Evolutionary conservation across 495 filamentous ascomycete genomes (phyloP).

Genomic region (Parmelia sp.): DNA sequence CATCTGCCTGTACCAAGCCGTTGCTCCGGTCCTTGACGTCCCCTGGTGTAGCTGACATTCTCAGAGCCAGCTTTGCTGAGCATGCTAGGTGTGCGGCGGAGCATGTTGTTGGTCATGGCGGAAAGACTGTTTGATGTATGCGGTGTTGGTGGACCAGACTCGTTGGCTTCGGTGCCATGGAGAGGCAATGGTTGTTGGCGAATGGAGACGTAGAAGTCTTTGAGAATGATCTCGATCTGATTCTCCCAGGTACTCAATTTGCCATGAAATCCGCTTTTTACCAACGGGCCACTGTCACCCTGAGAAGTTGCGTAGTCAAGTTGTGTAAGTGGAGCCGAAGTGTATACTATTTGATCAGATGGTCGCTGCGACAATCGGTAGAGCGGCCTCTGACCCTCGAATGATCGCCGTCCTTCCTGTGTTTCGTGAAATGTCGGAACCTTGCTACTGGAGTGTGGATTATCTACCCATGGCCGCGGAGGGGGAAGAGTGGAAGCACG

Average conservation of each 20-base stretch:
- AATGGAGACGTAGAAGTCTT: slow-evolving; percentile 87
- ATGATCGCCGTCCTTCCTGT: slow-evolving; percentile 20
- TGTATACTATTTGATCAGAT: slow-evolving; percentile 22
- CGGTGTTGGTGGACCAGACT: slow-evolving; percentile 28
- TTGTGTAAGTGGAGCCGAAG: slow-evolving; percentile 13
- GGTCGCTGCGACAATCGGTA: slow-evolving; percentile 24
- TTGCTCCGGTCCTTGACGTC: slow-evolving; percentile 57
- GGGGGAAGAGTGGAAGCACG: slow-evolving; percentile 42
- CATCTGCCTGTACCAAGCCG: slow-evolving; percentile 64
- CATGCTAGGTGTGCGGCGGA: slow-evolving; percentile 82
- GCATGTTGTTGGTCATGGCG: slow-evolving; percentile 43
- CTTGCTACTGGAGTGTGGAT: slow-evolving; percentile 3
- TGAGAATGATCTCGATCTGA: slow-evolving; percentile 82
- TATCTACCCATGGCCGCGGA: slow-evolving; percentile 25
- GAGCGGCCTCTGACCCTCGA: slow-evolving; percentile 24
- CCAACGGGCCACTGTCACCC: slow-evolving; percentile 52
- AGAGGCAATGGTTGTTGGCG: slow-evolving; percentile 77
- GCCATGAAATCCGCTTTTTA: slow-evolving; percentile 72
- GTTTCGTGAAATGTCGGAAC: slow-evolving; percentile 7
- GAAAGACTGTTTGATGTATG: slow-evolving; percentile 44
- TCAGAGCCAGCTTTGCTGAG: slow-evolving; percentile 85
- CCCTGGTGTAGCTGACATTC: slow-evolving; percentile 55
- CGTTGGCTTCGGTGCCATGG: slow-evolving; percentile 55
- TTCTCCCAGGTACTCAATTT: slow-evolving; percentile 77
- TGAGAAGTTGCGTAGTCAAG: slow-evolving; percentile 18